phyloP scores from a whole-genome alignment of 2,329 filamentous ascomycete species.

The Fusarium udum region DNA sequence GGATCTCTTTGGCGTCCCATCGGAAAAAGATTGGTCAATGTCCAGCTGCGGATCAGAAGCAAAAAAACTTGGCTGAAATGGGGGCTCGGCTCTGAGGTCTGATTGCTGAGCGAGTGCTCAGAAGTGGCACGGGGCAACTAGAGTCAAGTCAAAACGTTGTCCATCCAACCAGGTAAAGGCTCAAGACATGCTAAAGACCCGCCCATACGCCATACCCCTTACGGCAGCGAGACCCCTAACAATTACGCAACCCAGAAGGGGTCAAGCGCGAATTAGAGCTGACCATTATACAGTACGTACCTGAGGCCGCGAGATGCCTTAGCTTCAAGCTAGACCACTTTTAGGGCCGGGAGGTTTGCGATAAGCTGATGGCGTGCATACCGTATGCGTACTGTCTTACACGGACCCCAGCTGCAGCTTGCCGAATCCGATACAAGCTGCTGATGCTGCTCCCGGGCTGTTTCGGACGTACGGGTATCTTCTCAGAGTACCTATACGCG shows the following conservation, averaged over 20 bases:
- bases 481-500: conserved; percentile 26
- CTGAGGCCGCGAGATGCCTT: conserved; percentile 18
- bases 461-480: conserved; percentile 14
- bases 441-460: not conserved
- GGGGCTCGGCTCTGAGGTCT: conserved; percentile 19
- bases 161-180: conserved; percentile 39
- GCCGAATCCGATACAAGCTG: not conserved
- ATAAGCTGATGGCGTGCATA: conserved; percentile 45
- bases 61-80: conserved; percentile 24
- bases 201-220: conserved; percentile 24
- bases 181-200: conserved; percentile 25
- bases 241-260: conserved; percentile 36
- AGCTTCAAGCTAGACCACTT: conserved; percentile 36
- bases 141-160: conserved; percentile 31
- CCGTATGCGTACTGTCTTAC: conserved; percentile 23
- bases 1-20: conserved; percentile 11
- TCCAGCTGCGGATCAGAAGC: conserved; percentile 13
- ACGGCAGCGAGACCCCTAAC: conserved; percentile 33
- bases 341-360: conserved; percentile 41
- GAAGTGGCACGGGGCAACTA: conserved; percentile 36
- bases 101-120: not conserved
- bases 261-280: conserved; percentile 30
- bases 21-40: conserved; percentile 24
- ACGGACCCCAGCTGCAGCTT: conserved; percentile 23
- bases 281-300: conserved; percentile 34